Percentiles rank a stretch among this genome's conserved stretches.
These are phyloP conservation scores for Diphasiastrum complanatum DNA, from an alignment of 83 land plant genomes.

Conservation along the genomic window DNA sequence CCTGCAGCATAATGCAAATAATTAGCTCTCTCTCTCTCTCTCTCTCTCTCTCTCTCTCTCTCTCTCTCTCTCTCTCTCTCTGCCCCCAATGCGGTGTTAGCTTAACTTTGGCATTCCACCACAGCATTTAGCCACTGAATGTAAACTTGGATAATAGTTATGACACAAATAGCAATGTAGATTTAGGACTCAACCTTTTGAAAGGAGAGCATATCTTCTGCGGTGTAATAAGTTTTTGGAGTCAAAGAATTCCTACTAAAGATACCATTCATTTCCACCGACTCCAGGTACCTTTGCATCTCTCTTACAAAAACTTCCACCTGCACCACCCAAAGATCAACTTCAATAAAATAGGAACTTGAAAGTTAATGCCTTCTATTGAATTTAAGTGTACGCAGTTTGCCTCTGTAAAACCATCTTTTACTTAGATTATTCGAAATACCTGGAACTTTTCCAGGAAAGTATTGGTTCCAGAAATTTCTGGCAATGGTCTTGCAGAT, in stretches of 20 bases:
- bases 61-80: not conserved
- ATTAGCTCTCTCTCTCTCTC: not conserved
- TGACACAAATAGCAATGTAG: not conserved
- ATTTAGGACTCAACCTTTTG: slow-evolving; percentile 64
- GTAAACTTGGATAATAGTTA: not conserved
- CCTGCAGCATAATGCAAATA: slow-evolving; percentile 39
- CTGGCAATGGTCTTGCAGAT: too few species aligned
- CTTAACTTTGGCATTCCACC: not conserved
- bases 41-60: not conserved
- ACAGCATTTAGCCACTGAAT: not conserved
- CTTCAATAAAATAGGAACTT: not conserved
- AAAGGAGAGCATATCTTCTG: slow-evolving; percentile 93
- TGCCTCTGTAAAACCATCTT: not conserved
- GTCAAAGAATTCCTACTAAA: slow-evolving; percentile 73
- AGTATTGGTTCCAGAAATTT: slow-evolving; percentile 25
- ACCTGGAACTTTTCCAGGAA: slow-evolving; percentile 36
- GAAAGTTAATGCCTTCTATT: not conserved
- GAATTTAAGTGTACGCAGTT: not conserved
- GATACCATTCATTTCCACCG: slow-evolving; percentile 80
- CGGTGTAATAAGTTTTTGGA: slow-evolving; percentile 65
- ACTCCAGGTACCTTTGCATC: slow-evolving; percentile 86
- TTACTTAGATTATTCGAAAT: not conserved
- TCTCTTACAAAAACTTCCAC: slow-evolving; percentile 77
- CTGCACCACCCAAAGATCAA: slow-evolving; percentile 23
- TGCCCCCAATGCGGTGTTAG: not conserved